Conservation (phyloP, 345 rosid species). For the Gossypium anomalum region DNA sequence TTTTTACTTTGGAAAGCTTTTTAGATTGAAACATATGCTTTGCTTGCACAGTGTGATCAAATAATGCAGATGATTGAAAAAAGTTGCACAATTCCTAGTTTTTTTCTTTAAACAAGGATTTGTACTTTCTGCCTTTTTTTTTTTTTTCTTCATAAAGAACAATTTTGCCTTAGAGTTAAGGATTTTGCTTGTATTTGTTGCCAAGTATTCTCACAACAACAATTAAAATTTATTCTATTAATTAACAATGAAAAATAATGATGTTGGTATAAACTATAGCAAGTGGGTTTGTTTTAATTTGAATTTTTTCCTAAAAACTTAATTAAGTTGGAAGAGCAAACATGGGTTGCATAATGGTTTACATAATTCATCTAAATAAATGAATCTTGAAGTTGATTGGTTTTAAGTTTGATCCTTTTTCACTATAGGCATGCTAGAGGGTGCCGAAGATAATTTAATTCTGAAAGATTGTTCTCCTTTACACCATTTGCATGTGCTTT, state of each 20-base stretch:
- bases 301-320: too few relatives aligned
- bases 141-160: not conserved
- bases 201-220: not conserved
- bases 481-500: conserved; percentile 6
- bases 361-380: not conserved
- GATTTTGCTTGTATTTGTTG: conserved; percentile 1
- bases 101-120: not conserved
- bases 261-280: not conserved
- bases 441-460: not conserved
- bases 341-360: not conserved
- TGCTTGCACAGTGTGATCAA: conserved; percentile 12
- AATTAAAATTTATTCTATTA: not conserved
- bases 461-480: not conserved
- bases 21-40: conserved; percentile 8
- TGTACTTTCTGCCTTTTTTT: not conserved
- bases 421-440: not conserved
- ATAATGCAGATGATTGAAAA: conserved; percentile 1
- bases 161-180: not conserved
- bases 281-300: not conserved
- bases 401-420: not conserved
- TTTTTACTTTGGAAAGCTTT: not conserved
- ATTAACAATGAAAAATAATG: not conserved
- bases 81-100: conserved; percentile 12
- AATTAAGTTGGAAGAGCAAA: not conserved
- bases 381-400: not conserved